Evolutionary conservation across 2,329 filamentous ascomycete genomes (phyloP).

Genomic region (Aspergillus jensenii): DNA sequence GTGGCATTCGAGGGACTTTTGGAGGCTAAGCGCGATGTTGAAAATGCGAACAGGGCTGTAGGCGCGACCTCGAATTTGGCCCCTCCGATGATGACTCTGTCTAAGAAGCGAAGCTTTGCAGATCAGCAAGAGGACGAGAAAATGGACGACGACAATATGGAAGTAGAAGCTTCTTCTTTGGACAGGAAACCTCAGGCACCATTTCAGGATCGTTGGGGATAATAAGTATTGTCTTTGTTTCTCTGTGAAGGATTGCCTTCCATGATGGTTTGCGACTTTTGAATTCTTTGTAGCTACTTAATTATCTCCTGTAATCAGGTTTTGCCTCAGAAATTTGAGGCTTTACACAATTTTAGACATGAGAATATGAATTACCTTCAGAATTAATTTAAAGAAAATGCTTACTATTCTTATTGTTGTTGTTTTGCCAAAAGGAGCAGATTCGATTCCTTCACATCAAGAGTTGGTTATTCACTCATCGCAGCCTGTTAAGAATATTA

Average conservation of each 20-base stretch:
- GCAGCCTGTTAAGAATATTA: neutral
- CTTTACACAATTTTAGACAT: neutral
- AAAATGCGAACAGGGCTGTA: conserved; percentile 23
- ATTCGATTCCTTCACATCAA: neutral
- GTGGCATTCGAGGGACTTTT: conserved; percentile 42
- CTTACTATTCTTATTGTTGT: neutral
- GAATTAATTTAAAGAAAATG: neutral
- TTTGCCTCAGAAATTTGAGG: neutral
- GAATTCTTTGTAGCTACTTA: neutral
- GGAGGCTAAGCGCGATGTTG: conserved; percentile 44
- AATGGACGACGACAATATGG: conserved; percentile 21
- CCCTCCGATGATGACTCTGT: conserved; percentile 12
- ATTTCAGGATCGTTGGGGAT: conserved; percentile 31
- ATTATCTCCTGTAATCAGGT: neutral
- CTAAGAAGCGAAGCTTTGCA: conserved; percentile 34
- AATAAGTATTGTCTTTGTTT: neutral
- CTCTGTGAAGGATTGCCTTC: neutral
- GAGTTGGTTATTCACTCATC: neutral
- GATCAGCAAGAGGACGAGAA: conserved; percentile 29
- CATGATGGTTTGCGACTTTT: neutral
- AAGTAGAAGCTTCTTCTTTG: neutral
- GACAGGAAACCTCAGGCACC: conserved; percentile 34
- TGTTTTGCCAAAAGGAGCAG: neutral
- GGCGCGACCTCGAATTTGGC: conserved; percentile 18
- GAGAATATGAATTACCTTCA: neutral